These are phyloP conservation scores for Hypoxylon sp. DNA, from an alignment of 2,329 filamentous ascomycete species.

Conservation along the genomic window DNA sequence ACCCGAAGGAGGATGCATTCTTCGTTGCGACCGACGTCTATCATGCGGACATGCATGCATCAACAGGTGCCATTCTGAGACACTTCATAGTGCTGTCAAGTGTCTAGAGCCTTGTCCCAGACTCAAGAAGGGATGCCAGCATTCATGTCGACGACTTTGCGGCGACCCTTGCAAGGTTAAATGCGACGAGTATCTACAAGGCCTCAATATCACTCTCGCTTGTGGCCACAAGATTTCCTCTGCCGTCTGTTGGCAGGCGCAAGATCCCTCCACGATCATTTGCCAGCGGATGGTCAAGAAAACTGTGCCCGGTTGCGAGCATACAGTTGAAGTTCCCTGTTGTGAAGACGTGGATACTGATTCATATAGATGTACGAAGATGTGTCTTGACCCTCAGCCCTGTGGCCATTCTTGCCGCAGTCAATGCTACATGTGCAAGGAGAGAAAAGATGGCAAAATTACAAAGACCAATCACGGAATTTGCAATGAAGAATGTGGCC, in stretches of 20 bases:
- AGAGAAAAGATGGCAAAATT: conserved; percentile 51
- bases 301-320: conserved; percentile 66
- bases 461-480: conserved; percentile 57
- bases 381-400: conserved; percentile 60
- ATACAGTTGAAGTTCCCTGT: conserved; percentile 66
- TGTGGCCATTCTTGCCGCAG: conserved; percentile 72
- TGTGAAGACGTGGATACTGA: conserved; percentile 57
- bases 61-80: conserved; percentile 62
- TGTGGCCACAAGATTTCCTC: conserved; percentile 59
- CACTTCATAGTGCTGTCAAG: conserved; percentile 61
- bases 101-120: conserved; percentile 62
- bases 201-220: conserved; percentile 51
- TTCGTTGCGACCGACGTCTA: conserved; percentile 64
- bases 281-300: conserved; percentile 64
- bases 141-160: conserved; percentile 60
- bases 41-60: conserved; percentile 63
- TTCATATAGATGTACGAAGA: conserved; percentile 61
- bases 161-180: conserved; percentile 58
- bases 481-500: conserved; percentile 64
- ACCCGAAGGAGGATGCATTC: conserved; percentile 73
- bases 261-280: conserved; percentile 59
- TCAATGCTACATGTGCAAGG: conserved; percentile 64
- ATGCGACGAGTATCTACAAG: conserved; percentile 54
- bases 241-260: conserved; percentile 57
- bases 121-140: conserved; percentile 58